Percentiles rank a stretch among this genome's conserved stretches.
Evolutionary conservation across 805 yeast species (phyloP).

Genomic region (Debaryomyces tyrocola): DNA sequence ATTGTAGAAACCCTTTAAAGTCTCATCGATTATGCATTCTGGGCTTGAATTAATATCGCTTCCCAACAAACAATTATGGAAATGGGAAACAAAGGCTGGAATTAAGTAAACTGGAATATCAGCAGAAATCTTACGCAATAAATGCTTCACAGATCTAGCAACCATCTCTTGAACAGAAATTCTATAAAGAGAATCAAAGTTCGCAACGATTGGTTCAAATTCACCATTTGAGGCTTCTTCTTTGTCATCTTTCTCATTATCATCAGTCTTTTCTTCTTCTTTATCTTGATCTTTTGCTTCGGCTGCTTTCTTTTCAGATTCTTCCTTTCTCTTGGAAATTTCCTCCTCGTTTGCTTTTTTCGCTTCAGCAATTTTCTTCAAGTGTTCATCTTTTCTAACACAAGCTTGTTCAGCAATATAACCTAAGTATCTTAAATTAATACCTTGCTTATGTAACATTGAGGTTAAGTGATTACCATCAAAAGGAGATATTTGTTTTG

Average conservation of each 20-base stretch:
- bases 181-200: slow-evolving; percentile 47
- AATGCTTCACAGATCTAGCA: slow-evolving; percentile 77
- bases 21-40: slow-evolving; percentile 42
- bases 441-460: slow-evolving; percentile 75
- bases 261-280: slow-evolving; percentile 25
- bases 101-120: slow-evolving; percentile 53
- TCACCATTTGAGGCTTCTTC: slow-evolving; percentile 33
- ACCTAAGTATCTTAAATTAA: slow-evolving; percentile 88
- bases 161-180: slow-evolving; percentile 67
- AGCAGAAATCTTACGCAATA: slow-evolving; percentile 51
- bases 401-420: slow-evolving; percentile 42
- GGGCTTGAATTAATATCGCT: slow-evolving; percentile 40
- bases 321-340: slow-evolving; percentile 24
- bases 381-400: slow-evolving; percentile 16
- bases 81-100: slow-evolving; percentile 63
- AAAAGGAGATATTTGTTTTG: slow-evolving; percentile 62
- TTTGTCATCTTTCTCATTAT: slow-evolving; percentile 28
- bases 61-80: slow-evolving; percentile 73
- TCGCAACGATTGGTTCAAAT: slow-evolving; percentile 42
- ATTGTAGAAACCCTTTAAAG: slow-evolving; percentile 41
- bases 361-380: slow-evolving; percentile 16
- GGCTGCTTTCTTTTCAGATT: slow-evolving; percentile 20
- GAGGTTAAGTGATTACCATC: slow-evolving; percentile 77
- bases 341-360: slow-evolving; percentile 26
- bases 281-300: slow-evolving; percentile 31